phyloP scores from a whole-genome alignment of 2,329 filamentous ascomycete species.

The Aspergillus brasiliensis region DNA sequence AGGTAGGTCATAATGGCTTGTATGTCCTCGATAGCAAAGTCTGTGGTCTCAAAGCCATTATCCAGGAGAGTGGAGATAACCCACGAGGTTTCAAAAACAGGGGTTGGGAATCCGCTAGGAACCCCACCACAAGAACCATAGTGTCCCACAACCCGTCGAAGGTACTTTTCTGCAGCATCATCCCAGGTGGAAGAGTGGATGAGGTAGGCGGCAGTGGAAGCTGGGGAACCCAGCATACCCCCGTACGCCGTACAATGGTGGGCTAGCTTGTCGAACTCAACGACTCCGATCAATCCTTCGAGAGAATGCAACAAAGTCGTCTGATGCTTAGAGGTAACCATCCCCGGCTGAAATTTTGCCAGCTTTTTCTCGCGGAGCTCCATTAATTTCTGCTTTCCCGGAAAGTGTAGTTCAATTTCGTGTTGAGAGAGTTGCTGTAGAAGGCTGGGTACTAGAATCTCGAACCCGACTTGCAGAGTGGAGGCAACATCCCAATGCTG shows the following conservation, averaged over 20 bases:
- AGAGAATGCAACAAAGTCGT: constrained; percentile 41
- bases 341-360: constrained; percentile 27
- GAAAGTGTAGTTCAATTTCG: constrained; percentile 31
- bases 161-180: constrained; percentile 11
- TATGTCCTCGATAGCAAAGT: background rate
- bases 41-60: background rate
- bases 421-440: constrained; percentile 31
- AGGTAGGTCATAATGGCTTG: background rate
- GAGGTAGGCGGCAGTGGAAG: constrained; percentile 45
- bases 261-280: constrained; percentile 40
- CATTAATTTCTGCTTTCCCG: constrained; percentile 22
- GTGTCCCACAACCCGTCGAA: background rate
- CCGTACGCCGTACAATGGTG: constrained; percentile 36
- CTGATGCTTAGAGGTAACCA: constrained; percentile 27
- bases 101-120: background rate
- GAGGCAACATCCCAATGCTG: constrained; percentile 32
- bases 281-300: constrained; percentile 42
- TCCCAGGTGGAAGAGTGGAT: constrained; percentile 37
- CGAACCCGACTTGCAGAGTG: constrained; percentile 37
- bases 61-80: background rate
- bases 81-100: background rate
- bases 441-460: constrained; percentile 36
- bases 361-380: constrained; percentile 28
- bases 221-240: constrained; percentile 43
- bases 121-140: background rate